A percentile compares a stretch with the other conserved stretches of the same genome.
Evolutionary conservation across 2,329 filamentous ascomycete genomes (phyloP).

Genomic region (Colletotrichum echinochloae): DNA sequence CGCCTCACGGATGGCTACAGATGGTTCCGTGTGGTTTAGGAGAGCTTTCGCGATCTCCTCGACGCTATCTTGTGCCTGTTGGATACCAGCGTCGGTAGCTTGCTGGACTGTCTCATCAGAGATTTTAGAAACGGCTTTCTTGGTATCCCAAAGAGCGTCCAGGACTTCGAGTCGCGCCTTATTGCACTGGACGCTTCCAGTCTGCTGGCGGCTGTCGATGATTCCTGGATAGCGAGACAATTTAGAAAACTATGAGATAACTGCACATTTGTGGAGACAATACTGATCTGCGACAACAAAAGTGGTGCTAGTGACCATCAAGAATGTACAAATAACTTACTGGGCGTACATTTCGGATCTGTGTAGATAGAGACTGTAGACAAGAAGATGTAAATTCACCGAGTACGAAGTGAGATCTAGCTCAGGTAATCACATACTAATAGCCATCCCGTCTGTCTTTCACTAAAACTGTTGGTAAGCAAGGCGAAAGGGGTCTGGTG

Average conservation of each 20-base stretch:
- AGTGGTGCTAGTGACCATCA: background rate
- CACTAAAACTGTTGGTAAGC: too few relatives aligned
- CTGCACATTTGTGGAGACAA: background rate
- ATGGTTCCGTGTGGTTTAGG: background rate
- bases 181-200: background rate
- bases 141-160: constrained; percentile 1
- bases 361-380: too few relatives aligned
- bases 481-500: too few relatives aligned
- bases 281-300: background rate
- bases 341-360: background rate
- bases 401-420: too few relatives aligned
- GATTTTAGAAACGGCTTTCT: constrained; percentile 1
- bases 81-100: constrained; percentile 1
- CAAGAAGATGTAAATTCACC: too few relatives aligned
- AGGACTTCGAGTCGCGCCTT: background rate
- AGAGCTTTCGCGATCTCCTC: constrained; percentile 3
- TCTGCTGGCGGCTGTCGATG: background rate
- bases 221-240: background rate
- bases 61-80: constrained; percentile 10
- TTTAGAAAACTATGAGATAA: background rate
- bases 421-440: too few relatives aligned
- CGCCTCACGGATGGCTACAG: constrained; percentile 5
- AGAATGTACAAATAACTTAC: background rate
- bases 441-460: too few relatives aligned
- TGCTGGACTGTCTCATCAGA: constrained; percentile 9